phyloP scores from a whole-genome alignment of 768 basidiomycete species.

The Termitomyces sp. region DNA sequence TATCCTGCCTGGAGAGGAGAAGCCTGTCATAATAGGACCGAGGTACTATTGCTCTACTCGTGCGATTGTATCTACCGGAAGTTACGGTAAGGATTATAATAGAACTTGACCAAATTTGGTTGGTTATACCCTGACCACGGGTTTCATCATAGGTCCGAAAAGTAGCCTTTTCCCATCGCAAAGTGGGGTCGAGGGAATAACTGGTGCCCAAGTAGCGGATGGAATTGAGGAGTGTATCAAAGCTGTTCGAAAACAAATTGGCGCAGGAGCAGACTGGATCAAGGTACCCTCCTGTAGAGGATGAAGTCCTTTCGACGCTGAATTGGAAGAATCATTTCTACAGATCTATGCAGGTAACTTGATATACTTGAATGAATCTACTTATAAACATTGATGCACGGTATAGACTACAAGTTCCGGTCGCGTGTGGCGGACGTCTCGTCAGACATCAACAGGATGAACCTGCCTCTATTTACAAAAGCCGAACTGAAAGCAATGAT shows the following conservation, averaged over 20 bases:
- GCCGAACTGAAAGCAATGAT: no score
- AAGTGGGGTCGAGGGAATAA: not conserved
- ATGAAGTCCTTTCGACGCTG: no score
- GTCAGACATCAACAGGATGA: no score
- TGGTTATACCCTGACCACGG: not conserved
- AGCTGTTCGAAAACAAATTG: not conserved
- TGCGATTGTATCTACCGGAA: not conserved
- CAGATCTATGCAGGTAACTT: no score
- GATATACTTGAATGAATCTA: no score
- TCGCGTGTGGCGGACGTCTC: no score
- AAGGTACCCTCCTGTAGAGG: not conserved
- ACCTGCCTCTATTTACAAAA: no score
- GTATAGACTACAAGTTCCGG: no score
- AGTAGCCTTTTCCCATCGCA: not conserved
- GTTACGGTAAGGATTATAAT: not conserved
- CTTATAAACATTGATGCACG: no score
- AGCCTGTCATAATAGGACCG: not conserved
- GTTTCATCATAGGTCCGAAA: not conserved
- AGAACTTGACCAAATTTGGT: not conserved
- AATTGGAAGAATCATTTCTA: no score
- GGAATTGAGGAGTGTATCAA: not conserved
- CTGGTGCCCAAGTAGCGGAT: not conserved
- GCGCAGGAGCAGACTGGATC: not conserved
- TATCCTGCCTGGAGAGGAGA: not conserved
- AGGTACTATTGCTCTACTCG: not conserved